Conservation (phyloP, 176 grass and related monocot genomes). For the Raddia distichophylla region DNA sequence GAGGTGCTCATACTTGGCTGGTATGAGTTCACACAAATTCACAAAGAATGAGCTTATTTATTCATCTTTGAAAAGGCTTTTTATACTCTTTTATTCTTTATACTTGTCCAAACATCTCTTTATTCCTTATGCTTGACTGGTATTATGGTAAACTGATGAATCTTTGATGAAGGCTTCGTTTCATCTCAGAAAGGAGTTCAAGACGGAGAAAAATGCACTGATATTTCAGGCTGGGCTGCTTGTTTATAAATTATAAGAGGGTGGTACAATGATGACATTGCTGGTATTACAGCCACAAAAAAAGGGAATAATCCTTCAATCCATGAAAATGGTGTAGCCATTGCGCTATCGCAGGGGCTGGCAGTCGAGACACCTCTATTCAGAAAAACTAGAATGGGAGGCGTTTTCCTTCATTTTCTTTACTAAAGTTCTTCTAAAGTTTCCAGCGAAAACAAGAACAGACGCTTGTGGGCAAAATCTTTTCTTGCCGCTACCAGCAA, state of each 20-base stretch:
- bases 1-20: no score
- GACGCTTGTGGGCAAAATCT: slow-evolving; percentile 21
- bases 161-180: neutral
- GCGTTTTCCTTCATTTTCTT: slow-evolving; percentile 4
- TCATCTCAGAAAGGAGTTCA: neutral
- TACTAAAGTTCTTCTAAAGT: neutral
- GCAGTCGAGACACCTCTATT: slow-evolving; percentile 39
- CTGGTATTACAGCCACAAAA: slow-evolving; percentile 31
- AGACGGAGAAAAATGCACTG: neutral
- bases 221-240: neutral
- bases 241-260: neutral
- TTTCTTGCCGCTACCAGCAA: slow-evolving; percentile 8
- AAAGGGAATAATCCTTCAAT: slow-evolving; percentile 14
- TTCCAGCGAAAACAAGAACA: neutral
- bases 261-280: slow-evolving; percentile 21
- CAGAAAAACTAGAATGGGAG: slow-evolving; percentile 55
- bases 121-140: neutral
- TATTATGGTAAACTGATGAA: neutral
- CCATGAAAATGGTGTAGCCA: slow-evolving; percentile 42
- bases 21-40: no score
- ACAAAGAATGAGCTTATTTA: no score
- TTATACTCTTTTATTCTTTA: no score
- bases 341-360: slow-evolving; percentile 11
- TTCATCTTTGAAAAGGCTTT: no score
- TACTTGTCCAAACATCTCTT: no score